phyloP scores from a whole-genome alignment of 345 rosid genomes.

The Aquilaria sinensis region DNA sequence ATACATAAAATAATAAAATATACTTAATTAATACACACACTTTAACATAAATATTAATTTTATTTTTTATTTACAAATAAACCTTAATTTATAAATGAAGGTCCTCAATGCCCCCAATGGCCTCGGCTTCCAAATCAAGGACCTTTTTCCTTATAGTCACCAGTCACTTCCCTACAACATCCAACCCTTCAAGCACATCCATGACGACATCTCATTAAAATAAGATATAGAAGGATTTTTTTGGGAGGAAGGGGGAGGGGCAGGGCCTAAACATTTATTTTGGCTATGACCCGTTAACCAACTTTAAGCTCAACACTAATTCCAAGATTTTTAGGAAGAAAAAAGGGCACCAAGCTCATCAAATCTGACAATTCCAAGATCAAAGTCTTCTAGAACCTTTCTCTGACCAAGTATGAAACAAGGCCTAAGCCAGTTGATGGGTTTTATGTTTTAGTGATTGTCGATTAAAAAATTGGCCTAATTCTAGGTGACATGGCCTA shows the following conservation, averaged over 20 bases:
- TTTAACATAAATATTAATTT: too few relatives aligned
- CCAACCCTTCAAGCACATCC: too few relatives aligned
- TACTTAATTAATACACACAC: too few relatives aligned
- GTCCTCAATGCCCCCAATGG: too few relatives aligned
- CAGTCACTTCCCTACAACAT: too few relatives aligned
- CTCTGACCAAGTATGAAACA: conserved; percentile 48
- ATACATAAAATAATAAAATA: too few relatives aligned
- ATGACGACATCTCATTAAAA: too few relatives aligned
- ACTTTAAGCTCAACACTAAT: conserved; percentile 59
- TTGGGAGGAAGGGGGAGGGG: background rate
- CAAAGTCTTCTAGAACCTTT: conserved; percentile 84
- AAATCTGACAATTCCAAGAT: conserved; percentile 43
- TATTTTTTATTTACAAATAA: too few relatives aligned
- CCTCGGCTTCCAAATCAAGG: too few relatives aligned
- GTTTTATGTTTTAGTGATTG: conserved; percentile 57
- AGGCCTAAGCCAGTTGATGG: conserved; percentile 67
- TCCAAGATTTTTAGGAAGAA: conserved; percentile 66
- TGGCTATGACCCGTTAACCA: conserved; percentile 41
- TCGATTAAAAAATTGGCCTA: conserved; percentile 62
- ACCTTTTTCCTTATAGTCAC: too few relatives aligned
- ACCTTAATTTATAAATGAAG: too few relatives aligned
- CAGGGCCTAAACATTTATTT: conserved; percentile 59
- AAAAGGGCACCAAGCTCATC: conserved; percentile 56
- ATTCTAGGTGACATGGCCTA: conserved; percentile 49
- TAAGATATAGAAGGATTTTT: too few relatives aligned